A percentile compares a stretch with the other conserved stretches of the same genome.
phyloP scores from a whole-genome alignment of 2,329 filamentous ascomycete species.

The Aspergillus calidoustus region DNA sequence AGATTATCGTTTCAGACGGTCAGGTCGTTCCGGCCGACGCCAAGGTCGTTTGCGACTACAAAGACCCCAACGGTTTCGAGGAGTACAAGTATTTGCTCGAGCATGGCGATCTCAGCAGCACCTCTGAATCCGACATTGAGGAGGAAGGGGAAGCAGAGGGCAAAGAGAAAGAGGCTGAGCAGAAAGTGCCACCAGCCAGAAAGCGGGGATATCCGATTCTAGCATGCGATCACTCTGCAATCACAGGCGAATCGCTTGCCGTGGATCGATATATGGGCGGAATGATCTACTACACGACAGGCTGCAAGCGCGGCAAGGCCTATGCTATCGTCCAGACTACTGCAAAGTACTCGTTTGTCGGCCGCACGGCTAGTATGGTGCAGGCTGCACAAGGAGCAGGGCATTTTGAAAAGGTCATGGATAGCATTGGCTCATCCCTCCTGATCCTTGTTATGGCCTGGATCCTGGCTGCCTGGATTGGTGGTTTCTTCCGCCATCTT shows the following conservation, averaged over 20 bases:
- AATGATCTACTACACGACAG: constrained; percentile 76
- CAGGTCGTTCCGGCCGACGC: constrained; percentile 71
- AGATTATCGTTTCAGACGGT: constrained; percentile 74
- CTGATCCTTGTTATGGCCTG: constrained; percentile 77
- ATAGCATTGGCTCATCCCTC: constrained; percentile 74
- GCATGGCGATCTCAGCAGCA: constrained; percentile 61
- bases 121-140: constrained; percentile 58
- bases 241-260: constrained; percentile 78
- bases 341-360: constrained; percentile 75
- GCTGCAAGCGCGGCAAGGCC: constrained; percentile 79
- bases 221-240: constrained; percentile 78
- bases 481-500: constrained; percentile 75
- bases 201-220: constrained; percentile 66
- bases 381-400: constrained; percentile 75
- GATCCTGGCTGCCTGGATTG: constrained; percentile 76
- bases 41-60: constrained; percentile 73
- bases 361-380: constrained; percentile 73
- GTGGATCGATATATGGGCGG: constrained; percentile 73
- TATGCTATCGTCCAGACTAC: constrained; percentile 70
- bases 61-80: constrained; percentile 68
- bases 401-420: constrained; percentile 83
- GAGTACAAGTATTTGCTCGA: constrained; percentile 68
- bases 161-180: constrained; percentile 22
- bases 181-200: constrained; percentile 19
- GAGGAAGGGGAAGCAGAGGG: constrained; percentile 39